These are phyloP conservation scores for Daldinia grandis DNA, from an alignment of 495 filamentous ascomycete species.

Conservation along the genomic window DNA sequence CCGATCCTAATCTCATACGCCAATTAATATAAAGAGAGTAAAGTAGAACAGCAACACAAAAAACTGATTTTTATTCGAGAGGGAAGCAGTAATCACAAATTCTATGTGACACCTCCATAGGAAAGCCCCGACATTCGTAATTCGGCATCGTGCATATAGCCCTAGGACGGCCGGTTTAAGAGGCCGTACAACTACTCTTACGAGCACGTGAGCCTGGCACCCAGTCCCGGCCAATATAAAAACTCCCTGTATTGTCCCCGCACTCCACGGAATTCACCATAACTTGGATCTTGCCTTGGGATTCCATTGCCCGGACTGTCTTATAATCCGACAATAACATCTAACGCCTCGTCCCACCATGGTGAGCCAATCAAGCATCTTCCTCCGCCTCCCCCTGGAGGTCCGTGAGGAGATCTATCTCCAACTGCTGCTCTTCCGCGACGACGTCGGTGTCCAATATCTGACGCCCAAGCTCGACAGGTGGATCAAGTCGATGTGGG, in stretches of 20 bases:
- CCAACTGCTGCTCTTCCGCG: conserved; percentile 1
- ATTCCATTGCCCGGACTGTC: neutral
- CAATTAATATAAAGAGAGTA: neutral
- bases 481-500: neutral
- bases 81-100: neutral
- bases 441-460: conserved; percentile 1
- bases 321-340: neutral
- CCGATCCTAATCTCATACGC: neutral
- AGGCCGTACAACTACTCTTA: neutral
- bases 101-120: neutral
- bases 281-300: neutral
- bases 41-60: neutral
- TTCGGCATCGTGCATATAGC: neutral
- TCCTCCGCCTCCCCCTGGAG: conserved; percentile 8
- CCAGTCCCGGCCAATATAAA: conserved; percentile 2
- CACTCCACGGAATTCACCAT: neutral
- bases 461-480: neutral
- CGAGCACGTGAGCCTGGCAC: neutral
- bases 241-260: neutral
- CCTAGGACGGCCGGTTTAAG: neutral
- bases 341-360: neutral
- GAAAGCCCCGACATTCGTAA: neutral
- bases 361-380: conserved; percentile 3
- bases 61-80: neutral
- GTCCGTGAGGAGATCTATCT: conserved; percentile 12